phyloP scores from a whole-genome alignment of 2,329 filamentous ascomycete species.

The Venturia carpophila region DNA sequence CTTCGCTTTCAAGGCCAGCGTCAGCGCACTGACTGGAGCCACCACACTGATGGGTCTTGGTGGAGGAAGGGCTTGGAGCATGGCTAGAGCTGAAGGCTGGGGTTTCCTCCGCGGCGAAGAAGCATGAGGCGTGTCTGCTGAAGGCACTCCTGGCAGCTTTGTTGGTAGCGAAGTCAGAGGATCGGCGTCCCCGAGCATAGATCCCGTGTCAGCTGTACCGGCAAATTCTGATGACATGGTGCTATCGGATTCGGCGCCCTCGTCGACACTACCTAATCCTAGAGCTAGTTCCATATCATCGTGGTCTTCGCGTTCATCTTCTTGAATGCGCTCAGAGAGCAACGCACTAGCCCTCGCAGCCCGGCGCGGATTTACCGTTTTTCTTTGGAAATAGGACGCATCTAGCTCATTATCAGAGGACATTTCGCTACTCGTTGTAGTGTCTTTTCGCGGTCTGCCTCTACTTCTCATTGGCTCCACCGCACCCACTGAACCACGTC shows the following conservation, averaged over 20 bases:
- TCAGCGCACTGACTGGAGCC: constrained; percentile 63
- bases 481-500: constrained; percentile 64
- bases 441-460: constrained; percentile 63
- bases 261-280: constrained; percentile 33
- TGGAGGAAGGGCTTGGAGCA: constrained; percentile 61
- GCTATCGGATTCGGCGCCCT: constrained; percentile 33
- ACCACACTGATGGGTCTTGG: constrained; percentile 64
- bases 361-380: constrained; percentile 53
- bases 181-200: constrained; percentile 57
- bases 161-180: constrained; percentile 47
- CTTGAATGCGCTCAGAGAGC: constrained; percentile 45
- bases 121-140: constrained; percentile 34
- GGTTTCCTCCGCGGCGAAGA: constrained; percentile 56
- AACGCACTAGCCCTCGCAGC: constrained; percentile 48
- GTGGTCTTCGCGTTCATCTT: constrained; percentile 38
- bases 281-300: constrained; percentile 26
- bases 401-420: constrained; percentile 77
- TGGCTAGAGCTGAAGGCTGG: constrained; percentile 36
- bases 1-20: constrained; percentile 64
- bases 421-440: constrained; percentile 72
- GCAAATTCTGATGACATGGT: constrained; percentile 34
- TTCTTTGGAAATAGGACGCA: constrained; percentile 55
- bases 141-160: constrained; percentile 35
- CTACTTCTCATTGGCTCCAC: constrained; percentile 54
- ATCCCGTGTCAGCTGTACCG: constrained; percentile 53